Base-by-base conservation (phyloP, 306 rosid genomes). In the Lotus japonicus region DNA sequence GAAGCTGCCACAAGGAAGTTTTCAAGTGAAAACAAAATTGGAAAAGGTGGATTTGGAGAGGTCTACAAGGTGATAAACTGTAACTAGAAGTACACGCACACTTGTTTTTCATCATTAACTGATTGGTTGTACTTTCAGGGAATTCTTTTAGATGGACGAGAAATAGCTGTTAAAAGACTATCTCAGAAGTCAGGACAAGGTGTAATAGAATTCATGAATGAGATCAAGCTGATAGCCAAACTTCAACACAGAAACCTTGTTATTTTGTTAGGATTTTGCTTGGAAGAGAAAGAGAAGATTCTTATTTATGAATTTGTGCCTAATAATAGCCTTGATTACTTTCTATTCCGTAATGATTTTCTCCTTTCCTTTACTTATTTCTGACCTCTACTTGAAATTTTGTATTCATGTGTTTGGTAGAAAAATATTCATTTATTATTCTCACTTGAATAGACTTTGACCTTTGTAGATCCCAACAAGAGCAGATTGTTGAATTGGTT, bases 21-120 rank as follows among this genome's bases (percentile, higher is more conserved):
- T 55, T 54, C 73, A 14, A 26, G 7, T 0, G 60, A 77, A 2
- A 77, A 79, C 55, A 78, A n/a, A 23, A 43, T 83, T 33, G 91
- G 91, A 4, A 41, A 73, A 68, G 88, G 91, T 10, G 88, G 87
- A 67, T 86, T 81, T 66, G 88, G 88, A 38, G 84, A 9, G 2
- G 88, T 83, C 58, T 51, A 66, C 23, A 66, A 66, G 60, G 72
- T 66, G 19, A 36, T 12, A 33, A 49, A 11, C 2, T 49, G 36
- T 49, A 49, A 33, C 2, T 14, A 9, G 36, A 33, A 10, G n/a
- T 9, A 31, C 16, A 3, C 16, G 3, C 41, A 15, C 36, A 4
- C 15, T 64, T 65, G 11, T 66, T 66, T 49, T 1, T 7, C 36
- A 31, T 31, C 7, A 6, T 31, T 31, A 31, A 36, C 13, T 51